Evolutionary conservation across 352 stramenopile genomes (phyloP), one percentile per base, ranked within the genome.

Genomic region (Hyaloperonospora brassicae): DNA sequence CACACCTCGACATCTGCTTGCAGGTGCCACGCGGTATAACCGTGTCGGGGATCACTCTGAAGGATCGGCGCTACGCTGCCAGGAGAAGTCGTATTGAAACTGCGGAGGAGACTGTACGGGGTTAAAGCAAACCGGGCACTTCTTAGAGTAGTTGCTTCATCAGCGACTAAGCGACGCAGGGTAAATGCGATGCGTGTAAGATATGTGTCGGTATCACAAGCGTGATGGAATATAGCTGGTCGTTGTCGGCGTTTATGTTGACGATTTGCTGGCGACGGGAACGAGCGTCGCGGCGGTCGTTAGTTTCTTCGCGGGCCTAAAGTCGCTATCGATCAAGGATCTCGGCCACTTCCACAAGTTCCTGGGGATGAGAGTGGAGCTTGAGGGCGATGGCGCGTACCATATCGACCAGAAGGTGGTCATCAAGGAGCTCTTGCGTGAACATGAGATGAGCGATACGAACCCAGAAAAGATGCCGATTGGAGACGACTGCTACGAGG

Each of bases 61-160:
- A 21, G 14, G 36, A 42, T 21, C n/a, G 36, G 36, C 11, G 36
- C 36, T 14, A 21, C 11, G 11, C 36, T n/a, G 5, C 10, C 12
- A 11, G 36, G 11, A 4, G 36, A 42, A 5, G 36, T 42, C n/a
- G 5, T 21, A 2, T 42, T 42, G 36, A 10, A 42, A 10, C 35
- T 72, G 12, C 12, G 47, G 7, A 64, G 64, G 22, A 69, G 48
- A 31, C 47, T 73, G 0, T 73, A 77, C n/a, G 45, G 64, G 64
- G 0, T 30, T 70, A 0, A 66, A 65, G 42, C 64, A 71, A 39
- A 58, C 64, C 0, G 64, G 68, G 12, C 35, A 55, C 0, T 27
- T 77, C 39, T 77, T 64, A 62, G 14, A 13, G 4, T 3, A 42
- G 36, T 21, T 42, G 11, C 36, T 42, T 42, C 36, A 42, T 21